These are phyloP conservation scores for Glarea lozoyensis DNA, from an alignment of 495 filamentous ascomycete genomes.

Conservation along the genomic window DNA sequence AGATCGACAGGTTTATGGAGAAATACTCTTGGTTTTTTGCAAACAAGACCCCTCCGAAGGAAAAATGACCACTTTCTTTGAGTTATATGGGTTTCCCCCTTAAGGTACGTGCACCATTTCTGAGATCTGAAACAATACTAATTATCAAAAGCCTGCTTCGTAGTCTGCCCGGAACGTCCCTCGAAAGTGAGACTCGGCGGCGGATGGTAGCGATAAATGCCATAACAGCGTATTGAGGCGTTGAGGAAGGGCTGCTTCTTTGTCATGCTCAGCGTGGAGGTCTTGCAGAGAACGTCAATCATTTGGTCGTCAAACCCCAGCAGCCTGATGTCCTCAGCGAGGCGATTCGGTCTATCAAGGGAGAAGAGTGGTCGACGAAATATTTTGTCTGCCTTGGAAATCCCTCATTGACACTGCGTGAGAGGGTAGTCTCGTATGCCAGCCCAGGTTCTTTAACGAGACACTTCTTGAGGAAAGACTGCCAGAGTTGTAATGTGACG, in stretches of 20 bases:
- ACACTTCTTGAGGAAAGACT: constrained; percentile 15
- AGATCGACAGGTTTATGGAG: neutral
- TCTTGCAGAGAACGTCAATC: neutral
- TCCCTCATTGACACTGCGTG: neutral
- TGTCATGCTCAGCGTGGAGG: neutral
- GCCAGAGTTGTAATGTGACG: no score
- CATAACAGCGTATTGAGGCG: constrained; percentile 7
- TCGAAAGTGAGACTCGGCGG: constrained; percentile 6
- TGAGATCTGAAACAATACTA: neutral
- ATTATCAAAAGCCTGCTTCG: no score
- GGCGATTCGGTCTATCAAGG: constrained; percentile 8
- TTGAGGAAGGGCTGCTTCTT: constrained; percentile 7
- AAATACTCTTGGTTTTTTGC: neutral
- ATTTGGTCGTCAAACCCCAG: neutral
- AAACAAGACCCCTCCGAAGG: neutral
- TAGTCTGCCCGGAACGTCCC: constrained; percentile 8
- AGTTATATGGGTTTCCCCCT: neutral
- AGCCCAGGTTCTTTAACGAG: constrained; percentile 8
- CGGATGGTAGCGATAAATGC: constrained; percentile 10
- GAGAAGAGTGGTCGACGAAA: constrained; percentile 6
- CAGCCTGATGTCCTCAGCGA: constrained; percentile 5
- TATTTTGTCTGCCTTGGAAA: constrained; percentile 9
- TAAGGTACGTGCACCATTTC: neutral
- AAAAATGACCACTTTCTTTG: neutral
- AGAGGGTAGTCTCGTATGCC: constrained; percentile 7